These are phyloP conservation scores for Sphaerulina populicola DNA, from an alignment of 2,329 filamentous ascomycete genomes.

Conservation along the genomic window DNA sequence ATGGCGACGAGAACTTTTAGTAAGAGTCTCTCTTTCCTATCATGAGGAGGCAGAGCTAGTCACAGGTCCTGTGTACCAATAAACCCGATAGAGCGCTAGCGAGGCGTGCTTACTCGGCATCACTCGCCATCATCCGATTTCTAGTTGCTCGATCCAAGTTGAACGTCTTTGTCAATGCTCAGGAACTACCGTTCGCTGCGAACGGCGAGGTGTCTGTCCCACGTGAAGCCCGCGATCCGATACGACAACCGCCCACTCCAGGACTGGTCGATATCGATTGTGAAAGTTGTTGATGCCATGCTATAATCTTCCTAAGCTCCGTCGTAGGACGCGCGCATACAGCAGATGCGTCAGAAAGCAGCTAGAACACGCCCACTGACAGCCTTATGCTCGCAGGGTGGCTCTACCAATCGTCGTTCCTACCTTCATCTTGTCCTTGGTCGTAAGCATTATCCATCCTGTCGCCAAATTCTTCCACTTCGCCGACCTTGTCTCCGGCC, in stretches of 20 bases:
- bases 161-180: no score
- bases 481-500: constrained; percentile 38
- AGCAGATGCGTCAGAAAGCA: no score
- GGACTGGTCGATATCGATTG: background rate
- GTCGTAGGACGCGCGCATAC: no score
- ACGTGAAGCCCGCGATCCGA: no score
- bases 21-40: constrained; percentile 52
- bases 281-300: background rate
- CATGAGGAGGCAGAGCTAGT: background rate
- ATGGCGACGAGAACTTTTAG: constrained; percentile 83
- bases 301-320: no score
- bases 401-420: constrained; percentile 16
- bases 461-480: constrained; percentile 36
- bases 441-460: constrained; percentile 39
- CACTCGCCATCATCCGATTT: no score
- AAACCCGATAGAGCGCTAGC: background rate
- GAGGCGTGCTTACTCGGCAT: background rate
- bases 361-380: no score
- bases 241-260: no score
- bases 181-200: no score
- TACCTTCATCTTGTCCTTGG: constrained; percentile 32
- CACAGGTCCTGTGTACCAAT: background rate
- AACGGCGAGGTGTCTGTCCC: no score
- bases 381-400: background rate
- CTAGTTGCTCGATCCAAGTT: no score